Conservation (phyloP, 1,284 basidiomycete genomes). For the Chalciporus sp. region DNA sequence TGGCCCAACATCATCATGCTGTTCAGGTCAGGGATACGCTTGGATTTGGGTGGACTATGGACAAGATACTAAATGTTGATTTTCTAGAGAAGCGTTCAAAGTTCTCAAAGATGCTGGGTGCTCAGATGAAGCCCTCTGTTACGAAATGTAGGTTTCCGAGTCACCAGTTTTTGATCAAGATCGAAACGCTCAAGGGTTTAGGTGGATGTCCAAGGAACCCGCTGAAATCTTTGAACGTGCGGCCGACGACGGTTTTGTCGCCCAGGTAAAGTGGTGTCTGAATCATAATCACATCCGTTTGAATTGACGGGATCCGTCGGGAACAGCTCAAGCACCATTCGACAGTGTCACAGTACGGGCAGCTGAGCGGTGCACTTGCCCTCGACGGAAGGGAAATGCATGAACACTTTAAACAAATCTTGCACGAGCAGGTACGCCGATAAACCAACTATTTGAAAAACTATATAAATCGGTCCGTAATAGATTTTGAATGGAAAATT, state of each 20-base stretch:
- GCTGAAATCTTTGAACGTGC: slow-evolving; percentile 72
- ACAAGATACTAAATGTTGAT: slow-evolving; percentile 2
- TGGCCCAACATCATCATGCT: slow-evolving; percentile 71
- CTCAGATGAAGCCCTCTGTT: slow-evolving; percentile 67
- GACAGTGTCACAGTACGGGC: slow-evolving; percentile 62
- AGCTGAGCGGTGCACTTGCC: slow-evolving; percentile 57
- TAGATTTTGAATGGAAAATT: slow-evolving; percentile 65
- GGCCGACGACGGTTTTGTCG: slow-evolving; percentile 66
- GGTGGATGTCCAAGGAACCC: slow-evolving; percentile 76
- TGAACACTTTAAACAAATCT: slow-evolving; percentile 58
- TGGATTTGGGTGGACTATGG: background rate
- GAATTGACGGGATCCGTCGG: background rate
- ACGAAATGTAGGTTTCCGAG: slow-evolving; percentile 53
- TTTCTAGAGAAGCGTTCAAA: slow-evolving; percentile 58
- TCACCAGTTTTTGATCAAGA: slow-evolving; percentile 1
- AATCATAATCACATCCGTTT: background rate
- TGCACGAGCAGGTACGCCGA: slow-evolving; percentile 53
- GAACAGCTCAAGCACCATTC: slow-evolving; percentile 62
- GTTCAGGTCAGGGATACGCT: slow-evolving; percentile 45
- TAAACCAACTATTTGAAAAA: background rate
- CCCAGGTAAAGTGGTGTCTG: slow-evolving; percentile 40
- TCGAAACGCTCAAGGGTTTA: slow-evolving; percentile 23
- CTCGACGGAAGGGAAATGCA: slow-evolving; percentile 53
- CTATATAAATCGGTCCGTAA: background rate
- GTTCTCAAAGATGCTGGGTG: slow-evolving; percentile 67